Base-by-base conservation (phyloP, 805 yeast species). In the Saccharomycopsis microspora region DNA sequence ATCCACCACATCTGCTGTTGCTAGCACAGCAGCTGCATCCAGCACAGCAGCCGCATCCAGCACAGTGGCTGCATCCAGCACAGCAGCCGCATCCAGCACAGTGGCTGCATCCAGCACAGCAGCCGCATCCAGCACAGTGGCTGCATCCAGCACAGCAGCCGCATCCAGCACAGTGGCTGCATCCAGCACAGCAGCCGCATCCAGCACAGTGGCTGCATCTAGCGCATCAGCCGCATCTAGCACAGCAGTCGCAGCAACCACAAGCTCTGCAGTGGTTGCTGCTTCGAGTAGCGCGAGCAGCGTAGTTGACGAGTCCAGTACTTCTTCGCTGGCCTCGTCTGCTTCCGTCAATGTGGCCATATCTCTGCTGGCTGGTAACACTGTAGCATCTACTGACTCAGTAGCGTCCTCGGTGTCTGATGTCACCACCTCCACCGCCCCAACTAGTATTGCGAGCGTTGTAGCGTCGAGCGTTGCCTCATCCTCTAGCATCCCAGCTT, bases 381-480 rank as follows among this genome's bases (percentile, higher is more conserved):
- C 54, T 38, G 47, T 36, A 8, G 30, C 45, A 11, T 32, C 45
- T 4, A 10, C 39, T 8, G 38, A 7, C 11, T 10, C 44, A 40
- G 39, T 42, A 28, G 30, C 42, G 7, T 27, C 35, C 30, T 5
- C 50, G 54, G 51, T 49, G 32, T 51, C 51, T 46, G 54, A 53
- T 52, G 51, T 58, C 30, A 56, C 57, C 44, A 58, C 60, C 46
- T 42, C 54, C 36, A 48, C 45, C 29, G n/a, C 46, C 32, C 31
- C 41, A 34, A 7, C 34, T 19, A 19, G 19, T 19, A 19, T 19
- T 29, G 40, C 28, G 6, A 28, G 19, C 42, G 49, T 5, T 28
- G 36, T 27, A 31, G 19, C 45, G n/a, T 41, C 39, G 10, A 36
- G 42, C 11, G 11, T 43, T 11, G 7, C 34, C 33, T 29, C 28